Base-by-base conservation (phyloP, 2,329 filamentous ascomycete species). In the Coniochaeta prunicola region DNA sequence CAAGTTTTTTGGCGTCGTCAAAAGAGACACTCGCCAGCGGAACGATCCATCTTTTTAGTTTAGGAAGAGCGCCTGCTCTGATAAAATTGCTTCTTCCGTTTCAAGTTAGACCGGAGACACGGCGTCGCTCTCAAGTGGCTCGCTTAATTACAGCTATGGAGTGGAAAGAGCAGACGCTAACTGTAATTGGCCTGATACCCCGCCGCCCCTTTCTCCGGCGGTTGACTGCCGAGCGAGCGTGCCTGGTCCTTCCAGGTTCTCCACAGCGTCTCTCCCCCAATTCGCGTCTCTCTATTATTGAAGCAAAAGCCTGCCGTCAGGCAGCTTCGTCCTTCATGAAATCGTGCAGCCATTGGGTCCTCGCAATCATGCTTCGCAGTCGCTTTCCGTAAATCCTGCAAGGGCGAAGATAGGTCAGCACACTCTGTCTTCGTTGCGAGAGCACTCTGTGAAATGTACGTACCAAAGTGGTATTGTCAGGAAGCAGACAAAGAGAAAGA, bases 391-490 rank as follows among this genome's bases (percentile, higher is more conserved):
- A 80, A 8, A 80, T 70, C 75, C 66, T 68, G n/a, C 17, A 17
- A n/a, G 5, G 1, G n/a, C n/a, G 21, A 34, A 33, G 31, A 6
- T n/a, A 15, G 2, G 21, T 56, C 54, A 38, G 21, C 54, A 40
- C 28, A 34, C 3, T 4, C 24, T 8, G 12, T 3, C 30, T 3
- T 8, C 30, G n/a, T 6, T 12, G 28, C 30, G 8, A 4, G 13
- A 36, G 30, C n/a, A 8, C 17, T 31, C 24, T 19, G 53, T 12
- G 13, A 40, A 19, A 12, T 3, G 6, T 33, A 63, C 66, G 63
- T 57, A 68, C 68, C 77, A 81, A 34, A 80, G 63, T 1, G 78
- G 78, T 17, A 80, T 72, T 1, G 78, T 80, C 63, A 80, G 64
- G 33, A 73, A 61, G 58, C 74, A 74, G 10, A 80, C 76, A 4